Evolutionary conservation across 208 protist genomes (phyloP).

Genomic region (Leishmania arabica): DNA sequence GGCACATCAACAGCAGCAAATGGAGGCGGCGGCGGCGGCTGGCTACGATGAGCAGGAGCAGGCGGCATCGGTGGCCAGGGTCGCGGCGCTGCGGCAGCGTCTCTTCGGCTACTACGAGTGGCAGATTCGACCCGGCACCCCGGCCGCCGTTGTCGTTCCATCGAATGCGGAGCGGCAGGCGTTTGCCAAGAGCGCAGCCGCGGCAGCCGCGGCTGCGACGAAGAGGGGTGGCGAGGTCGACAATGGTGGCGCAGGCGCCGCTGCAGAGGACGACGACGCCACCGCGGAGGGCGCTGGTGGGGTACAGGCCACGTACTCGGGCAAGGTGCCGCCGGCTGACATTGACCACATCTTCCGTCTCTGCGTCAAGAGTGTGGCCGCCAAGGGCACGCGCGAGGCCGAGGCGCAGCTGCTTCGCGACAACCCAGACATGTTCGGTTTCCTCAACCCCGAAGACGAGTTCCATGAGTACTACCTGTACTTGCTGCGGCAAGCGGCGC

Average conservation of each 20-base stretch:
- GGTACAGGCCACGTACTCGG: slow-evolving; percentile 52
- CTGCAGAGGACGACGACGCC: slow-evolving; percentile 7
- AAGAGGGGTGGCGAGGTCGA: not conserved
- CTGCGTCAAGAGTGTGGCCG: slow-evolving; percentile 60
- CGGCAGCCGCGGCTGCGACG: slow-evolving; percentile 1
- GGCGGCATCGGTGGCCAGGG: slow-evolving; percentile 10
- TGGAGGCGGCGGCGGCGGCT: not conserved
- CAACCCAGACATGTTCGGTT: slow-evolving; percentile 74
- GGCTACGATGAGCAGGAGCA: not conserved
- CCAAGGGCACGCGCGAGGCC: slow-evolving; percentile 61
- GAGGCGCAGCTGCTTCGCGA: slow-evolving; percentile 78
- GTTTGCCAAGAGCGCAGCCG: slow-evolving; percentile 13
- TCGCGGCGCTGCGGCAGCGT: slow-evolving; percentile 13
- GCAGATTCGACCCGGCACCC: slow-evolving; percentile 19
- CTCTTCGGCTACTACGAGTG: slow-evolving; percentile 48
- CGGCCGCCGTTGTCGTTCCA: slow-evolving; percentile 9
- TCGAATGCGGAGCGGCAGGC: slow-evolving; percentile 15
- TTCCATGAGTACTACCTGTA: slow-evolving; percentile 91
- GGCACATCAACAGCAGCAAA: slow-evolving; percentile 11
- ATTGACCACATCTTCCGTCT: slow-evolving; percentile 68
- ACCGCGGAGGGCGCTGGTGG: not conserved
- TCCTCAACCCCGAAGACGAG: slow-evolving; percentile 83
- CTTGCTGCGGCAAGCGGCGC: slow-evolving; percentile 69
- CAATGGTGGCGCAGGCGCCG: not conserved
- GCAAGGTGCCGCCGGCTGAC: slow-evolving; percentile 65